These are phyloP conservation scores for Citeromyces hawaiiensis DNA, from an alignment of 1,139 yeast genomes.

Conservation along the genomic window DNA sequence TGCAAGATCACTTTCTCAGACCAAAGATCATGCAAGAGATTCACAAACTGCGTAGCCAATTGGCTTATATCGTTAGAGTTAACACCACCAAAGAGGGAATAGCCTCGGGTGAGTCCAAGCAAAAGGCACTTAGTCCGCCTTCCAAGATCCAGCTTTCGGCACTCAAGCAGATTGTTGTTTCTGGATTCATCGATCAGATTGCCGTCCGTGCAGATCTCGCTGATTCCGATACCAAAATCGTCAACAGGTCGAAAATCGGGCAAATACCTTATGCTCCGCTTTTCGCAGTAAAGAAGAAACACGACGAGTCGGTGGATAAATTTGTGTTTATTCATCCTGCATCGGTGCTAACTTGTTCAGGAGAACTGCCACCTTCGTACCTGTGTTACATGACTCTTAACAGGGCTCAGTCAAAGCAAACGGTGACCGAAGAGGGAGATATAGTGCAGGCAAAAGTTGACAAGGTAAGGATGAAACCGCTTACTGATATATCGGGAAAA, in stretches of 20 bases:
- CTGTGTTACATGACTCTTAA: conserved; percentile 58
- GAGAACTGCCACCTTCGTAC: conserved; percentile 63
- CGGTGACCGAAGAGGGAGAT: not conserved
- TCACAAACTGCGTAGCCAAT: conserved; percentile 63
- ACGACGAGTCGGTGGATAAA: conserved; percentile 29
- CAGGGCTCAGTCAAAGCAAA: conserved; percentile 25
- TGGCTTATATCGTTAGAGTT: conserved; percentile 58
- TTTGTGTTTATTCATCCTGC: conserved; percentile 67
- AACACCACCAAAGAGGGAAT: conserved; percentile 46
- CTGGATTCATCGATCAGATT: conserved; percentile 87
- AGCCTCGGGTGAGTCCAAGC: conserved; percentile 34
- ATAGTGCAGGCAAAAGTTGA: conserved; percentile 7
- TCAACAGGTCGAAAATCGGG: conserved; percentile 45
- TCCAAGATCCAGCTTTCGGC: conserved; percentile 55
- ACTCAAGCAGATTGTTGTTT: conserved; percentile 80
- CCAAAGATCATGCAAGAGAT: conserved; percentile 78
- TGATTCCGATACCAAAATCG: conserved; percentile 45
- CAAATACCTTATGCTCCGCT: conserved; percentile 67
- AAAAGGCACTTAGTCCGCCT: conserved; percentile 58
- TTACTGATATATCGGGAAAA: conserved; percentile 64
- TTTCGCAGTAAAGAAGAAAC: conserved; percentile 32
- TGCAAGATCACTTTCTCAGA: conserved; percentile 46
- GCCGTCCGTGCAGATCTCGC: conserved; percentile 73
- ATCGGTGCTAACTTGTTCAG: conserved; percentile 44
- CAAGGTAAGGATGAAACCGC: conserved; percentile 59